Evolutionary conservation across 108 stramenopile species (phyloP).

Genomic region (Hondaea fermentalgiana): DNA sequence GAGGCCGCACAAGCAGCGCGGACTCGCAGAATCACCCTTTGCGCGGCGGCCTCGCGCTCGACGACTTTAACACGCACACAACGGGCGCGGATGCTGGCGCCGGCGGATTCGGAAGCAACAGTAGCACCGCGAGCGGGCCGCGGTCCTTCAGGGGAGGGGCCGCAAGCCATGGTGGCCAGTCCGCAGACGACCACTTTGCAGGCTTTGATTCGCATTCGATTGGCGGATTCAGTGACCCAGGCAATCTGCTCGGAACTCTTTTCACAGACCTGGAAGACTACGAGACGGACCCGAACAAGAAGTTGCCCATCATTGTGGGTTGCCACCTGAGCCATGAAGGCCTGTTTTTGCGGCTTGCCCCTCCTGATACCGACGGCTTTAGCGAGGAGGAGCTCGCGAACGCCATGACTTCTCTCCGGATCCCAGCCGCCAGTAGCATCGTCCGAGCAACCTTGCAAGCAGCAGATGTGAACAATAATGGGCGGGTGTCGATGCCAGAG

Average conservation of each 20-base stretch:
- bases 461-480: neutral
- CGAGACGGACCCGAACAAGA: neutral
- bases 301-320: neutral
- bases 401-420: conserved; percentile 6
- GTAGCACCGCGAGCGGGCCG: no score
- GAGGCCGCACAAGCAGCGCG: neutral
- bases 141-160: no score
- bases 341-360: neutral
- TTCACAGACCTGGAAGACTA: neutral
- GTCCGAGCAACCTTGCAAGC: neutral
- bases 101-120: neutral
- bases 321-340: conserved; percentile 7
- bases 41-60: neutral
- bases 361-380: neutral
- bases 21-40: neutral
- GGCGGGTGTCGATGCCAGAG: neutral
- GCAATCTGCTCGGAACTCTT: neutral
- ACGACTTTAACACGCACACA: neutral
- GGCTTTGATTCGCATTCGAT: neutral
- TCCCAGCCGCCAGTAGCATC: neutral
- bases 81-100: neutral
- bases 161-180: neutral
- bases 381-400: conserved; percentile 16
- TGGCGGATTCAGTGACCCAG: neutral
- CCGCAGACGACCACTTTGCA: neutral